phyloP scores from a whole-genome alignment of 805 yeast genomes.

The Starmerella lactis-condensi region DNA sequence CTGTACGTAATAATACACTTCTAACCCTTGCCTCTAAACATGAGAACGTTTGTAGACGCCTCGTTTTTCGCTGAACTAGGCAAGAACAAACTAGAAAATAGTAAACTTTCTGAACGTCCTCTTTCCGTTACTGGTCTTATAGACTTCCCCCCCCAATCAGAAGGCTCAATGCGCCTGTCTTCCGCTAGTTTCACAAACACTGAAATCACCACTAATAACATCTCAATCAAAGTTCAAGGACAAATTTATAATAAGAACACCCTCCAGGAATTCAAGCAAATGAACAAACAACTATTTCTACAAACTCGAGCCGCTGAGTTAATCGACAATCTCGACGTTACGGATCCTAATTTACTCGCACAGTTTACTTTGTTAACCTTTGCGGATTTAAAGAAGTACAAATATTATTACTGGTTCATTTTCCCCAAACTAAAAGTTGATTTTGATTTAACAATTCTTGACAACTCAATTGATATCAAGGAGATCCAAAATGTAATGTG shows the following conservation, averaged over 20 bases:
- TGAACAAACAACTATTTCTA: constrained; percentile 47
- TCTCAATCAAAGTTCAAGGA: constrained; percentile 24
- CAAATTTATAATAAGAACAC: constrained; percentile 51
- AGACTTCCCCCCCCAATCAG: constrained; percentile 20
- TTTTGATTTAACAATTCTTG: background rate
- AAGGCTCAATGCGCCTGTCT: constrained; percentile 21
- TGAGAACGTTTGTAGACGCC: constrained; percentile 51
- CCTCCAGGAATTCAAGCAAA: constrained; percentile 58
- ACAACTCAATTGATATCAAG: constrained; percentile 1
- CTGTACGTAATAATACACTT: no score
- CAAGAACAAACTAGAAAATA: constrained; percentile 50
- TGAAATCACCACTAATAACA: constrained; percentile 16
- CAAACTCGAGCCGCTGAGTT: constrained; percentile 25
- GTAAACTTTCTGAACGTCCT: constrained; percentile 40
- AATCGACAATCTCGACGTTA: background rate
- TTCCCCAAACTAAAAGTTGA: constrained; percentile 34
- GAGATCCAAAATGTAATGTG: background rate
- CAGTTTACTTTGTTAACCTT: constrained; percentile 42
- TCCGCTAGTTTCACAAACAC: constrained; percentile 20
- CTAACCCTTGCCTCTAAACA: no score
- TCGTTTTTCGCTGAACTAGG: constrained; percentile 68
- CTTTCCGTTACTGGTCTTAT: constrained; percentile 27
- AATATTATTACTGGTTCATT: constrained; percentile 77
- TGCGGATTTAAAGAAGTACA: constrained; percentile 78
- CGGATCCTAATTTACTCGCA: constrained; percentile 25